These are phyloP conservation scores for Nidularia pulvinata DNA, from an alignment of 768 basidiomycete species.

Conservation along the genomic window DNA sequence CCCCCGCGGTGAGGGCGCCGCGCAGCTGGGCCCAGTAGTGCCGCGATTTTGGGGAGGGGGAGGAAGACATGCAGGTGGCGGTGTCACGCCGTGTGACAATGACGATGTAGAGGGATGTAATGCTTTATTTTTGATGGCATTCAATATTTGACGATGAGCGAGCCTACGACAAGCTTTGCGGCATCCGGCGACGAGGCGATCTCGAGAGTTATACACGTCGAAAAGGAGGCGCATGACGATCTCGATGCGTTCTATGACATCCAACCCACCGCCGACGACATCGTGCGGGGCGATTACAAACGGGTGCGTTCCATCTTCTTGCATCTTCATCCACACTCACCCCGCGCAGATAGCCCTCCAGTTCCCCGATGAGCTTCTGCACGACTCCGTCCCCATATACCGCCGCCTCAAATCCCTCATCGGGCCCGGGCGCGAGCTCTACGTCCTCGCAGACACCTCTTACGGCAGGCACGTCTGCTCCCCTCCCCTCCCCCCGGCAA, in stretches of 20 bases:
- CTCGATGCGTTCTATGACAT: conserved; percentile 79
- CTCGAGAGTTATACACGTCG: conserved; percentile 37
- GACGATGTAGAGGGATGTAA: neutral
- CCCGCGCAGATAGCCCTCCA: conserved; percentile 77
- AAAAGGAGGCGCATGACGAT: conserved; percentile 27
- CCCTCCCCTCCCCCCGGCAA: neutral
- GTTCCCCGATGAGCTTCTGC: conserved; percentile 93
- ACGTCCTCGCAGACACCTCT: conserved; percentile 96
- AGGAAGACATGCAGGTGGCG: neutral
- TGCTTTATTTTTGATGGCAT: neutral
- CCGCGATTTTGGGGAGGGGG: conserved; percentile 11
- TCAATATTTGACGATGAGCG: neutral
- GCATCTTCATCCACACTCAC: neutral
- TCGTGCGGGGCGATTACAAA: conserved; percentile 64
- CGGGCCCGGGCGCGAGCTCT: conserved; percentile 56
- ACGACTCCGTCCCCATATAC: conserved; percentile 85
- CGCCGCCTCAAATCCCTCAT: conserved; percentile 55
- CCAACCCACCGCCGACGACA: conserved; percentile 58
- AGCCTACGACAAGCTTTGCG: conserved; percentile 17
- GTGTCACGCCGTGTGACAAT: neutral
- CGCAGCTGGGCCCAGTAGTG: conserved; percentile 83
- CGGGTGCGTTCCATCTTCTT: conserved; percentile 39
- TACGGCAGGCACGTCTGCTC: conserved; percentile 78
- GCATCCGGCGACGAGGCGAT: conserved; percentile 55
- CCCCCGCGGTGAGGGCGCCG: conserved; percentile 66